Conservation (phyloP, 129 eudicot species). For the Chrysanthemum seticuspe region DNA sequence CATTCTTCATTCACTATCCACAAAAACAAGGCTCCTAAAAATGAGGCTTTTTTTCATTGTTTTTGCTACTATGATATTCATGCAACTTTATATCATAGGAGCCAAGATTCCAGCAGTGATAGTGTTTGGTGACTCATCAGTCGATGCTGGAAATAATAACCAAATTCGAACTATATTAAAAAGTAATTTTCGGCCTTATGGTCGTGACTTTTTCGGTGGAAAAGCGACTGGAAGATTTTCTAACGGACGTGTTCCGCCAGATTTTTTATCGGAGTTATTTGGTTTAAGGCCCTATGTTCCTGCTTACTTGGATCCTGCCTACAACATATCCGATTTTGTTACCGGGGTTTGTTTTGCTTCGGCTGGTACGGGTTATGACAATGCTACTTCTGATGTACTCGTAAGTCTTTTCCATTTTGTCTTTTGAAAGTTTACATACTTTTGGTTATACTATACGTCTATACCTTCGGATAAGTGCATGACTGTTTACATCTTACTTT, state of each 20-base stretch:
- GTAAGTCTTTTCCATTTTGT: constrained; percentile 38
- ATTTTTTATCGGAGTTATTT: constrained; percentile 64
- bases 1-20: constrained; percentile 7
- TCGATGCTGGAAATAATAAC: constrained; percentile 84
- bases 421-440: background rate
- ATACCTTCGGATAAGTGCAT: too few species aligned
- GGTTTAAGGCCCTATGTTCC: constrained; percentile 68
- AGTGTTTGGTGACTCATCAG: constrained; percentile 84
- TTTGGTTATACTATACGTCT: too few species aligned
- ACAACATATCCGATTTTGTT: constrained; percentile 59
- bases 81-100: constrained; percentile 24
- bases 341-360: constrained; percentile 82
- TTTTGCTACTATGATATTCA: constrained; percentile 17
- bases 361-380: constrained; percentile 86
- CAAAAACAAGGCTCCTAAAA: background rate
- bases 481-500: too few species aligned
- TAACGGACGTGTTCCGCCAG: constrained; percentile 75
- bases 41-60: constrained; percentile 18
- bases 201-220: constrained; percentile 71
- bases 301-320: constrained; percentile 71
- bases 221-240: constrained; percentile 77
- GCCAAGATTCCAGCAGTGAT: constrained; percentile 66
- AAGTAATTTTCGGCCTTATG: constrained; percentile 78
- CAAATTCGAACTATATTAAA: constrained; percentile 57
- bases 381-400: constrained; percentile 69